Base-by-base conservation (phyloP, 73 alveolate genomes). In the Effrenium voratum region DNA sequence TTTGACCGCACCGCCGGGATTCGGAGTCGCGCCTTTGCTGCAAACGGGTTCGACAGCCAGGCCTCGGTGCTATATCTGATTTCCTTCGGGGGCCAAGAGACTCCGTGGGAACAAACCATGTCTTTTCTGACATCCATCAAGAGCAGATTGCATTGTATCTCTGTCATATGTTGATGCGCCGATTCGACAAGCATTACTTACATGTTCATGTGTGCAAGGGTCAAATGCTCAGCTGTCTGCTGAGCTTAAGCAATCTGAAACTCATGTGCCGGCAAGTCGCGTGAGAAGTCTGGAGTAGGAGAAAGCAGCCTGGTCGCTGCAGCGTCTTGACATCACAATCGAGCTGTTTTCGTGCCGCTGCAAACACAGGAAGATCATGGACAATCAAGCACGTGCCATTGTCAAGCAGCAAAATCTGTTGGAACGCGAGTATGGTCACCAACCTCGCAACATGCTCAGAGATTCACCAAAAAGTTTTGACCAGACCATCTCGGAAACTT, bases 251-350 rank as follows among this genome's bases (percentile, higher is more conserved):
- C 10, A 13, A 63, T 36, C 5, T 24, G 76, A 13, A 28, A 19
- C 32, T 30, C 44, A n/a, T 8, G 24, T 57, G 40, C 63, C 32
- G 79, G n/a, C 66, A 43, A 60, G 94, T 13, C 12, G 22, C 94
- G 3, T 47, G 26, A 32, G 95, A 66, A 50, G 95, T 88, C 95
- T 66, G 95, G 52, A 66, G 85, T 52, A 88, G 43, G 6, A 88
- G 95, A 73, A 50, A 72, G 38, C 43, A 30, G 95, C 24, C 85
- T 60, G 86, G 86, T 88, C 72, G n/a, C n/a, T n/a, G n/a, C n/a
- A n/a, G n/a, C n/a, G n/a, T n/a, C n/a, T n/a, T n/a, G n/a, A n/a
- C n/a, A n/a, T n/a, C n/a, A n/a, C n/a, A n/a, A n/a, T n/a, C n/a
- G n/a, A n/a, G n/a, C n/a, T n/a, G n/a, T n/a, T n/a, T n/a, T n/a